Evolutionary conservation across 768 basidiomycete genomes (phyloP).

Genomic region (Kwoniella dendrophila): DNA sequence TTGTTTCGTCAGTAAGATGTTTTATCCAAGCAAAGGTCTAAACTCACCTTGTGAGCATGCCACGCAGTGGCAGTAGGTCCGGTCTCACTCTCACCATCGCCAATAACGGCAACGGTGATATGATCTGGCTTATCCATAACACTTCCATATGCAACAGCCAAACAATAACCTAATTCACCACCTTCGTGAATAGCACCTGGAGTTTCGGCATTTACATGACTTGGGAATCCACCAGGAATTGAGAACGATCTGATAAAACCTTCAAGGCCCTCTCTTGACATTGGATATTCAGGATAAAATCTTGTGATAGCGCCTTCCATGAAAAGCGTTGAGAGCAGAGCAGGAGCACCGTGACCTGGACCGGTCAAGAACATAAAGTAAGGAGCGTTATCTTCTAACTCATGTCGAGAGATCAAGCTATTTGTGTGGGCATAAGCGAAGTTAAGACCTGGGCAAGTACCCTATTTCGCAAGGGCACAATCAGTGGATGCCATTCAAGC

Average conservation of each 20-base stretch:
- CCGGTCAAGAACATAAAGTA: constrained; percentile 77
- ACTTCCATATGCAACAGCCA: constrained; percentile 80
- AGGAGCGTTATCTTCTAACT: constrained; percentile 55
- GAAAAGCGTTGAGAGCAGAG: constrained; percentile 81
- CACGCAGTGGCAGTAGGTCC: constrained; percentile 60
- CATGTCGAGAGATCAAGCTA: constrained; percentile 57
- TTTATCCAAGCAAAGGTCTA: neutral
- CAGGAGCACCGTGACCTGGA: constrained; percentile 80
- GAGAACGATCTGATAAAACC: constrained; percentile 76
- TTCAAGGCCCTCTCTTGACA: constrained; percentile 54
- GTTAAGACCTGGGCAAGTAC: constrained; percentile 70
- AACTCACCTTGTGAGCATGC: constrained; percentile 70
- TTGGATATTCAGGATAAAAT: constrained; percentile 59
- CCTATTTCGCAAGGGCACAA: constrained; percentile 34
- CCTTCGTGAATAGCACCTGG: constrained; percentile 92
- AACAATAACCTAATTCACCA: constrained; percentile 81
- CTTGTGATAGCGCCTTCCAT: constrained; percentile 67
- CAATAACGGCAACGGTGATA: constrained; percentile 77
- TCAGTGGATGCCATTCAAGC: neutral
- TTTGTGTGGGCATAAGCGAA: constrained; percentile 73
- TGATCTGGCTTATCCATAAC: constrained; percentile 90
- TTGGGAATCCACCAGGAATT: constrained; percentile 80
- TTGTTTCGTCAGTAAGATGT: neutral
- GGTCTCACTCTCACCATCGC: constrained; percentile 70
- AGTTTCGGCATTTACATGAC: constrained; percentile 62